Conservation (phyloP, 805 yeast genomes). For the Nakazawaea ernobii region DNA sequence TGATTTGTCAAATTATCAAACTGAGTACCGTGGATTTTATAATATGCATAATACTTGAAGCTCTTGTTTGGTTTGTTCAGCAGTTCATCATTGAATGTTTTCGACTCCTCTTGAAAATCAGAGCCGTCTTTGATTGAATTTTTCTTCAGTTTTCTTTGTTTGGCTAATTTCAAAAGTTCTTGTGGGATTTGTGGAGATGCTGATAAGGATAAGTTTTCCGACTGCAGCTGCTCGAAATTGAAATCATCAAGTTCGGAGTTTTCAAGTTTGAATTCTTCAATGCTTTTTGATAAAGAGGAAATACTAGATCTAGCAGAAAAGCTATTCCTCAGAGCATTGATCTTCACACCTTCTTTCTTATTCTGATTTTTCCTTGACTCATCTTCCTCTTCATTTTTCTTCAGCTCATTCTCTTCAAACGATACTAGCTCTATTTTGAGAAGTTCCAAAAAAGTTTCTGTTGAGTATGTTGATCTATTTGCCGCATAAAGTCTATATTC, state of each 20-base stretch:
- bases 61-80: constrained; percentile 14
- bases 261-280: constrained; percentile 4
- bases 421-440: constrained; percentile 50
- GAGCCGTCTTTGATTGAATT: constrained; percentile 24
- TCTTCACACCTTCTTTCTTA: constrained; percentile 9
- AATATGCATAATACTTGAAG: constrained; percentile 2
- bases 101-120: constrained; percentile 14
- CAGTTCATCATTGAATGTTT: constrained; percentile 9
- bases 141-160: constrained; percentile 36
- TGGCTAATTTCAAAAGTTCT: constrained; percentile 50
- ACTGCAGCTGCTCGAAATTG: constrained; percentile 2
- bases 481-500: constrained; percentile 80
- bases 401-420: constrained; percentile 22
- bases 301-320: constrained; percentile 2
- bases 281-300: not conserved
- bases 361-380: constrained; percentile 5
- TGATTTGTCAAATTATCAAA: constrained; percentile 10
- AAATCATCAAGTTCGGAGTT: constrained; percentile 4
- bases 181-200: constrained; percentile 70
- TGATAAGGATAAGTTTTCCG: constrained; percentile 43
- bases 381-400: constrained; percentile 12
- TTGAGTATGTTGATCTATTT: constrained; percentile 66
- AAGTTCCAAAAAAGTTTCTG: constrained; percentile 78
- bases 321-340: constrained; percentile 6
- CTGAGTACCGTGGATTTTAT: constrained; percentile 1